Conservation (phyloP, 352 stramenopile genomes). For the Pythium aristosporum region DNA sequence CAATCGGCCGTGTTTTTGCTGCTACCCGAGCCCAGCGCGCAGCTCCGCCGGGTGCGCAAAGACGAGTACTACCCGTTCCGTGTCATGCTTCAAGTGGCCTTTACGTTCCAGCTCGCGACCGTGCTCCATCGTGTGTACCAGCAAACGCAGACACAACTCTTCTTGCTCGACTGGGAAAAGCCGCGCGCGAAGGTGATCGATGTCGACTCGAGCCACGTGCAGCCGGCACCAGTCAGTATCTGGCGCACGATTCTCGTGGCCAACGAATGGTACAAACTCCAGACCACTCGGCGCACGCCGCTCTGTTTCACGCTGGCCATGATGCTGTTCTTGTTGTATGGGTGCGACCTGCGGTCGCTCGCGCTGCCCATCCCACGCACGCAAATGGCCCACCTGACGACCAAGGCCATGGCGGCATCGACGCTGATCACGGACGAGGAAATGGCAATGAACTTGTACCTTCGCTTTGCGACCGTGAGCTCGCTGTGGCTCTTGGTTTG, state of each 20-base stretch:
- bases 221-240: conserved; percentile 76
- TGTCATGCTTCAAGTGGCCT: conserved; percentile 76
- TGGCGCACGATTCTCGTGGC: conserved; percentile 94
- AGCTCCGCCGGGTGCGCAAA: conserved; percentile 42
- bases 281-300: conserved; percentile 77
- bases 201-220: conserved; percentile 43
- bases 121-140: conserved; percentile 69
- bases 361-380: conserved; percentile 52
- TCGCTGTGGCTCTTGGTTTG: conserved; percentile 85
- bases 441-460: conserved; percentile 74
- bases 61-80: conserved; percentile 90
- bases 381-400: conserved; percentile 58
- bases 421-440: conserved; percentile 31
- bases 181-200: conserved; percentile 64
- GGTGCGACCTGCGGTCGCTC: conserved; percentile 46
- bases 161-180: conserved; percentile 96
- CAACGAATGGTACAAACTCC: conserved; percentile 94
- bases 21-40: conserved; percentile 68
- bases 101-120: conserved; percentile 78
- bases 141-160: conserved; percentile 83
- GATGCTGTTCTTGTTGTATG: conserved; percentile 89
- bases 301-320: conserved; percentile 81
- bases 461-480: conserved; percentile 89
- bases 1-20: conserved; percentile 88
- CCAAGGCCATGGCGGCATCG: conserved; percentile 36